Conservation (phyloP, 2,329 filamentous ascomycete species). For the Penicillium sp. region DNA sequence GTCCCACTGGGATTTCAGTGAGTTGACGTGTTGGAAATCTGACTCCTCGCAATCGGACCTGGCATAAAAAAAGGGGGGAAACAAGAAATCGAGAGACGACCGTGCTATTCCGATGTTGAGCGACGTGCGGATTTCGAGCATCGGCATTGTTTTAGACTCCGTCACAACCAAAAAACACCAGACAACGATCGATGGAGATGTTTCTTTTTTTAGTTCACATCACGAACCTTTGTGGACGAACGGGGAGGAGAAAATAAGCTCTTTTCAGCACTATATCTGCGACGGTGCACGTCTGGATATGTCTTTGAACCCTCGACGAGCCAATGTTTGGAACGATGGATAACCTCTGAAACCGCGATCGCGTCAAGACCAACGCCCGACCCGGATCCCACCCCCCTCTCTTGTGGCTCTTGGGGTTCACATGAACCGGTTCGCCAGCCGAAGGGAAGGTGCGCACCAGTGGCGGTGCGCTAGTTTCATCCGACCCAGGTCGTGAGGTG, state of each 20-base stretch:
- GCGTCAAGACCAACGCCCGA: conserved; percentile 18
- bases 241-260: conserved; percentile 2
- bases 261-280: conserved; percentile 12
- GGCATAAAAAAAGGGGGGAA: neutral
- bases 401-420: neutral
- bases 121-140: neutral
- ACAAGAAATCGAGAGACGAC: neutral
- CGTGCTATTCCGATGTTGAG: neutral
- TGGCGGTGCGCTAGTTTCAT: conserved; percentile 19
- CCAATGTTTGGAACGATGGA: conserved; percentile 11
- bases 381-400: neutral
- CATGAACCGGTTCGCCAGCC: conserved; percentile 23
- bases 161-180: neutral
- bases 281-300: conserved; percentile 11
- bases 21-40: conserved; percentile 13
- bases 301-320: conserved; percentile 9
- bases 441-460: neutral
- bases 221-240: conserved; percentile 11
- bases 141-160: conserved; percentile 1
- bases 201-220: conserved; percentile 16
- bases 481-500: conserved; percentile 16
- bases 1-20: conserved; percentile 1
- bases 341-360: conserved; percentile 24
- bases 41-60: conserved; percentile 15
- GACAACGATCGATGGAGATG: conserved; percentile 2